Evolutionary conservation across 495 filamentous ascomycete species (phyloP).

Genomic region (Neurospora sp.): DNA sequence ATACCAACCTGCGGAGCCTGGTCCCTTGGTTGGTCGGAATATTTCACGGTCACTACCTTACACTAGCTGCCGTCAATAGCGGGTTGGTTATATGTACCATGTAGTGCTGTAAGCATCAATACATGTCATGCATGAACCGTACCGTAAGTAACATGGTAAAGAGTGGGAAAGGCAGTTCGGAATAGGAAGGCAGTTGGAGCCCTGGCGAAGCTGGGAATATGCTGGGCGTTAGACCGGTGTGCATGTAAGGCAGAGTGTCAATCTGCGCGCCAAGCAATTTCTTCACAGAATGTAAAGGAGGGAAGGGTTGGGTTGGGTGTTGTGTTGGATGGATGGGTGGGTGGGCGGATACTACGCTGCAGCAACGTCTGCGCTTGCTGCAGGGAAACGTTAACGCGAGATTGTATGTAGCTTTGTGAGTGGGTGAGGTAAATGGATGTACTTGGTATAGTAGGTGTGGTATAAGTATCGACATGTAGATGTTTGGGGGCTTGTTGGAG

Average conservation of each 20-base stretch:
- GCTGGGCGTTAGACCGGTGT: not conserved
- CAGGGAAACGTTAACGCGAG: not conserved
- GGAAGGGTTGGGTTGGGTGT: not conserved
- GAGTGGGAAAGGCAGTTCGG: not conserved
- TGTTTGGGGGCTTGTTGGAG: not conserved
- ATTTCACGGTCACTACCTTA: not conserved
- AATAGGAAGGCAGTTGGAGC: not conserved
- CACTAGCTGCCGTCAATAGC: not conserved
- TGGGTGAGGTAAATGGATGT: not conserved
- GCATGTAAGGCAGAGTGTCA: not conserved
- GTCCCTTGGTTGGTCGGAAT: not conserved
- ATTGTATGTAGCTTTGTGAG: not conserved
- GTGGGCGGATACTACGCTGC: not conserved
- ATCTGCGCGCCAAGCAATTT: not conserved
- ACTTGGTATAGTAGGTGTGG: not conserved
- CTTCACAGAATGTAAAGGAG: not conserved
- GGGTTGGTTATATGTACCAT: not conserved
- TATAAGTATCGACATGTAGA: not conserved
- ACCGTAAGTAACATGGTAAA: not conserved
- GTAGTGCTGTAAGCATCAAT: not conserved
- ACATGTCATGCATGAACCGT: not conserved
- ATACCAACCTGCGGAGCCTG: not conserved
- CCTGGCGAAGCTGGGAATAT: not conserved
- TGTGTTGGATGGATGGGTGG: not conserved
- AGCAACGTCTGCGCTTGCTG: not conserved